Conservation (phyloP, 1,139 yeast species). For the Pichia inconspicua region DNA sequence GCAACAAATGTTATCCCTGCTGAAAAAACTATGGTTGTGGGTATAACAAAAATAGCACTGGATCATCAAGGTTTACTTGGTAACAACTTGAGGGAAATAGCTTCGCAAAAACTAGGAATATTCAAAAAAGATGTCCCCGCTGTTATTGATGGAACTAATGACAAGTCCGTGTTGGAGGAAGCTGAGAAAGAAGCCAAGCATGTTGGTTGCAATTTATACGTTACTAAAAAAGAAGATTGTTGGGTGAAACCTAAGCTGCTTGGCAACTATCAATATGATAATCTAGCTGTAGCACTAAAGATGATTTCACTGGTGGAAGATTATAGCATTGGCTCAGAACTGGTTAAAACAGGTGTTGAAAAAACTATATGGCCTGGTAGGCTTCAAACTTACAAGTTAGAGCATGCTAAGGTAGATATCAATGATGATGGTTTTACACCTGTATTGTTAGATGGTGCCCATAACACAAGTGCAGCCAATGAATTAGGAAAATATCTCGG, state of each 20-base stretch:
- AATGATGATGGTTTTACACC: not conserved
- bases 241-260: conserved; percentile 42
- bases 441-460: conserved; percentile 74
- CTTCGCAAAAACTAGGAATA: conserved; percentile 78
- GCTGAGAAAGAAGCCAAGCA: conserved; percentile 28
- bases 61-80: conserved; percentile 82
- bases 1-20: conserved; percentile 63
- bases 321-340: conserved; percentile 22
- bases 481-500: conserved; percentile 48
- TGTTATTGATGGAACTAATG: conserved; percentile 68
- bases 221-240: conserved; percentile 7
- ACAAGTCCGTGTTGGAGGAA: conserved; percentile 39
- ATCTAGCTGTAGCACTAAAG: conserved; percentile 62
- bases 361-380: conserved; percentile 56
- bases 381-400: conserved; percentile 37
- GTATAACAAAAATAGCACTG: conserved; percentile 73
- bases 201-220: conserved; percentile 10
- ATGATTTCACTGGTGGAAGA: conserved; percentile 35
- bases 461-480: conserved; percentile 74
- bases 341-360: conserved; percentile 44
- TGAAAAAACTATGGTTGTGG: conserved; percentile 47
- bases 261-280: conserved; percentile 67
- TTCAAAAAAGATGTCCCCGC: conserved; percentile 54
- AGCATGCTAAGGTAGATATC: not conserved
- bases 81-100: conserved; percentile 51